These are phyloP conservation scores for Candida pseudoviswanathii DNA, from an alignment of 1,139 yeast genomes.

Conservation along the genomic window DNA sequence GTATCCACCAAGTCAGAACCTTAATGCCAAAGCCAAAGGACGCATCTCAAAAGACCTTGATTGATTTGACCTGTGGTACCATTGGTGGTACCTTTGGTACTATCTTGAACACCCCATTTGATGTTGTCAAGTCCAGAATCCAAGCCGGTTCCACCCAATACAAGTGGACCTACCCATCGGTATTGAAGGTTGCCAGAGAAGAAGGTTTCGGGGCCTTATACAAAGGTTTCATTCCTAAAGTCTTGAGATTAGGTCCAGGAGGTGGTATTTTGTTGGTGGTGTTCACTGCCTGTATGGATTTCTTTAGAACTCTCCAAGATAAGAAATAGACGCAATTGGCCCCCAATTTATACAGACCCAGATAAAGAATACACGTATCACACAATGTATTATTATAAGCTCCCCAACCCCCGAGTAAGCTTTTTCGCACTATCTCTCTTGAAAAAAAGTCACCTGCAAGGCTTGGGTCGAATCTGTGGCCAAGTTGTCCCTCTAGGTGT, in stretches of 20 bases:
- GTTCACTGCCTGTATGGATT: conserved; percentile 92
- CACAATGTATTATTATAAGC: not conserved
- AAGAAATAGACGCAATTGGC: conserved; percentile 15
- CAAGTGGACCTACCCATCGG: conserved; percentile 88
- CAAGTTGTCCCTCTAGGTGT: not conserved
- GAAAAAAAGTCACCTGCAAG: not conserved
- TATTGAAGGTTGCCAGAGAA: conserved; percentile 75
- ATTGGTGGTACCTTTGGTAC: conserved; percentile 98
- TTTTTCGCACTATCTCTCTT: not conserved
- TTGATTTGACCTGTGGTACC: conserved; percentile 89
- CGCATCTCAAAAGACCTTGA: conserved; percentile 70
- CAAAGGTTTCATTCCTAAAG: conserved; percentile 96
- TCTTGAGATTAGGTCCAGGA: conserved; percentile 96
- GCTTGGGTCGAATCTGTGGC: no score
- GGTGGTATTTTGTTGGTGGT: conserved; percentile 98
- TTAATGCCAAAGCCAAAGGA: conserved; percentile 78
- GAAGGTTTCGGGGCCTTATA: conserved; percentile 89
- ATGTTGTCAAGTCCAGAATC: conserved; percentile 95
- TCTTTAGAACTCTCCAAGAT: conserved; percentile 70
- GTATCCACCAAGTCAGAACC: conserved; percentile 82
- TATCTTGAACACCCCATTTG: conserved; percentile 90
- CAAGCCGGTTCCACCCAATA: conserved; percentile 88
- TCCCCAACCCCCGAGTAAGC: not conserved
- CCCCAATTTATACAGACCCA: no score
- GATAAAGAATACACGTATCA: not conserved